A percentile compares a stretch with the other conserved stretches of the same genome.
Conservation (phyloP, 2,329 filamentous ascomycete species). For the Fusarium pseudoanthophilum region DNA sequence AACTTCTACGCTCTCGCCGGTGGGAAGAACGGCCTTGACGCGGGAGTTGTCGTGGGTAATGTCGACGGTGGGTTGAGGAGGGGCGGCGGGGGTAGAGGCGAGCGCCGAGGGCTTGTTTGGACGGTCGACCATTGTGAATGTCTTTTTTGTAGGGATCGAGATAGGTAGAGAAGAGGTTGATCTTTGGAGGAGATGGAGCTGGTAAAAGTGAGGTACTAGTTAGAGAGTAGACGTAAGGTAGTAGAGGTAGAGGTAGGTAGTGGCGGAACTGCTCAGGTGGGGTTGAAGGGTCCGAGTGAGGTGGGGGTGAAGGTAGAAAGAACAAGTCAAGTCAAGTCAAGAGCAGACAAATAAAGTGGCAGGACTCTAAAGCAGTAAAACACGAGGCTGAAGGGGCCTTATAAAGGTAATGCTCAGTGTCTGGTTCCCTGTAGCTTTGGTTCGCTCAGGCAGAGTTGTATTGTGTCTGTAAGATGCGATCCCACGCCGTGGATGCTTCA, state of each 20-base stretch:
- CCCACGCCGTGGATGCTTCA: conserved; percentile 22
- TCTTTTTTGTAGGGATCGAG: neutral
- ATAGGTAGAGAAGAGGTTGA: neutral
- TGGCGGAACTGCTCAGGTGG: conserved; percentile 31
- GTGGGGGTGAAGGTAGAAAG: conserved; percentile 26
- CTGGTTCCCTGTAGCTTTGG: conserved; percentile 1
- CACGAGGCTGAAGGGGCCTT: neutral
- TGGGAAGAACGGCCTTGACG: conserved; percentile 83
- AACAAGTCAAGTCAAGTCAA: neutral
- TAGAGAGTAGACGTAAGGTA: neutral
- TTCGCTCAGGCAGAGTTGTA: conserved; percentile 10
- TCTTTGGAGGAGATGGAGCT: conserved; percentile 17
- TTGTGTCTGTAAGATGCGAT: conserved; percentile 3
- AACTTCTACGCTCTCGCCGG: conserved; percentile 86
- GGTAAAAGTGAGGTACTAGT: neutral
- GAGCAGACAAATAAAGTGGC: conserved; percentile 5
- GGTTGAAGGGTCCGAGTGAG: conserved; percentile 37
- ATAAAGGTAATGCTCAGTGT: neutral
- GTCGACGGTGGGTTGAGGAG: conserved; percentile 80
- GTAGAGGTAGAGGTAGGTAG: conserved; percentile 3
- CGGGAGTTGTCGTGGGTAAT: conserved; percentile 76
- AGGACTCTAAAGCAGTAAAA: neutral
- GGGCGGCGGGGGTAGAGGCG: conserved; percentile 76
- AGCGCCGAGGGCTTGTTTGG: conserved; percentile 84
- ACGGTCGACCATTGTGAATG: conserved; percentile 76